Base-by-base conservation (phyloP, 306 rosid genomes). In the Rubus parviflorus region DNA sequence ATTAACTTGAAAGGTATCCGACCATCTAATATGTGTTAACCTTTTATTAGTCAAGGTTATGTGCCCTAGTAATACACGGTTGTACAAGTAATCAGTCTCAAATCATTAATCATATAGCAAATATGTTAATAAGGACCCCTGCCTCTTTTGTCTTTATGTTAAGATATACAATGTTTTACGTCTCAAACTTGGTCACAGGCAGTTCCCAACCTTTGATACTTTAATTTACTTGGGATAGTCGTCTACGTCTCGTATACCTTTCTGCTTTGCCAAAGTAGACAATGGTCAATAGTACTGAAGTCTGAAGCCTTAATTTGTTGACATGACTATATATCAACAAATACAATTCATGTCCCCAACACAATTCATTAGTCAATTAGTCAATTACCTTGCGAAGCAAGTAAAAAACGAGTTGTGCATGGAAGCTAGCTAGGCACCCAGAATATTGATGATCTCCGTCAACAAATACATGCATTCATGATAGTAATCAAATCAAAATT, bases 121-220 rank as follows among this genome's bases (percentile, higher is more conserved):
- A 25, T 14, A 48, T 48, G 7, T 49, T 49, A 25, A 25, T 30
- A 49, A 49, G 17, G 20, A 8, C n/a, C 7, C 25, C 25, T 7
- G 25, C 22, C 22, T 30, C 35, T 30, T n/a, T 2, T 7, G 25
- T 54, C 12, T 17, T 3, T n/a, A 54, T 8, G 25, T 2, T 19
- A n/a, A 51, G 15, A 51, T 51, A 53, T 53, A 46, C 51, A 53
- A 65, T 15, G 47, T 40, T 17, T 30, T 41, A 41, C 70, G 16
- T 65, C 13, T 42, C 70, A 41, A n/a, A 65, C 40, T 65, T 40
- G 70, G 49, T 22, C 49, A 65, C 49, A 54, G 56, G n/a, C 56
- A 16, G 56, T 19, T 8, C 9, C 4, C 60, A 11, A 54, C 23
- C 12, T n/a, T 30, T 54, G 25, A 19, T 38, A 65, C 23, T 30